phyloP scores from a whole-genome alignment of 2,329 filamentous ascomycete species.

The Samsoniella hepiali region DNA sequence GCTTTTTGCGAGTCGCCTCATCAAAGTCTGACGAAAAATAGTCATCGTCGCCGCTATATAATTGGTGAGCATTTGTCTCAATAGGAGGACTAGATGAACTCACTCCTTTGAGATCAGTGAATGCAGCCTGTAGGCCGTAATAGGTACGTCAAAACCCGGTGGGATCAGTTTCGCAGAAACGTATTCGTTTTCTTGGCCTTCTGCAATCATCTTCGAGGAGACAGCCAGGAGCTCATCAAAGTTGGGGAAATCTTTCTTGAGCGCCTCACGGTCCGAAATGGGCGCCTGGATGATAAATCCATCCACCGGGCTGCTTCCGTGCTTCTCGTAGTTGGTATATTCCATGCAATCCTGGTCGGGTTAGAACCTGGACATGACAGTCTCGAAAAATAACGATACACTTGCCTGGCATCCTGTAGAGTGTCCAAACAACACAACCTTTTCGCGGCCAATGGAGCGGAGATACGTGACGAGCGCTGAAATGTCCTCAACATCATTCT shows the following conservation, averaged over 20 bases:
- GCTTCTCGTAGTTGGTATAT: conserved; percentile 45
- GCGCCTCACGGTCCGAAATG: conserved; percentile 70
- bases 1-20: conserved; percentile 50
- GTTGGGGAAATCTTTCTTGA: conserved; percentile 45
- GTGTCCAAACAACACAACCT: conserved; percentile 55
- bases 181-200: conserved; percentile 52
- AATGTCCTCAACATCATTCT: conserved; percentile 53
- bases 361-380: neutral
- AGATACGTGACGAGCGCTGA: conserved; percentile 52
- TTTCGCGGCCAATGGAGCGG: conserved; percentile 46
- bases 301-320: conserved; percentile 55
- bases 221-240: conserved; percentile 45
- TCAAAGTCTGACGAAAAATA: conserved; percentile 80
- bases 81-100: conserved; percentile 24
- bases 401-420: conserved; percentile 56
- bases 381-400: neutral
- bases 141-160: conserved; percentile 39
- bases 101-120: conserved; percentile 51
- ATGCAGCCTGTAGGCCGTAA: conserved; percentile 52
- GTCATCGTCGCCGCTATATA: conserved; percentile 68
- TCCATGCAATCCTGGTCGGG: conserved; percentile 49
- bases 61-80: neutral
- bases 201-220: conserved; percentile 53
- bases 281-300: conserved; percentile 78
- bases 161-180: conserved; percentile 49